These are phyloP conservation scores for Cyclanthera cordifolia DNA, from an alignment of 306 rosid genomes.

Conservation along the genomic window DNA sequence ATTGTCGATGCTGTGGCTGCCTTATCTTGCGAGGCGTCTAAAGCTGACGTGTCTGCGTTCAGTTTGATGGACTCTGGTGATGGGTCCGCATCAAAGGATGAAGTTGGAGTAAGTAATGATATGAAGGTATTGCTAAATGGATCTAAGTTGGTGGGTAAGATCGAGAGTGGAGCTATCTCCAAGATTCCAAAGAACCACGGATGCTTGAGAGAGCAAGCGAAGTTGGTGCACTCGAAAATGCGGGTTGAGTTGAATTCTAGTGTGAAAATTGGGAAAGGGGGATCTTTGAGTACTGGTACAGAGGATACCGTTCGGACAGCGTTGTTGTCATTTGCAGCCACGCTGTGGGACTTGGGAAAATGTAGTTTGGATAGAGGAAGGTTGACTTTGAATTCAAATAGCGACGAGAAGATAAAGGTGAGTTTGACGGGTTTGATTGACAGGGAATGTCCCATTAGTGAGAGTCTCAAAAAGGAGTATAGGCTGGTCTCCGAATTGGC, in stretches of 20 bases:
- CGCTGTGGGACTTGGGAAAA: conserved; percentile 41
- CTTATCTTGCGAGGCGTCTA: conserved; percentile 67
- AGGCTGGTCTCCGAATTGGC: conserved; percentile 30
- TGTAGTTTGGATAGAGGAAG: conserved; percentile 39
- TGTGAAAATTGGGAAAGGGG: conserved; percentile 20
- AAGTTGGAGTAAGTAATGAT: conserved; percentile 58
- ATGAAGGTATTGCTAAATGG: conserved; percentile 68
- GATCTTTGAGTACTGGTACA: conserved; percentile 16
- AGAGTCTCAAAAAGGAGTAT: conserved; percentile 28
- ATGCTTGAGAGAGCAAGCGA: conserved; percentile 40
- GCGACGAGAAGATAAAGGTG: conserved; percentile 15
- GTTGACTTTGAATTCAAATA: conserved; percentile 26
- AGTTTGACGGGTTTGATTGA: conserved; percentile 33
- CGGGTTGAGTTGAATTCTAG: conserved; percentile 58
- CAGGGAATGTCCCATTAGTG: conserved; percentile 34
- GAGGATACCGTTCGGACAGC: conserved; percentile 30
- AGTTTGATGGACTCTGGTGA: conserved; percentile 67
- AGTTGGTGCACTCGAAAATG: conserved; percentile 44
- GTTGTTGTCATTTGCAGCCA: conserved; percentile 35
- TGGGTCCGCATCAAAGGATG: conserved; percentile 53
- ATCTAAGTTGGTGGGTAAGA: conserved; percentile 69
- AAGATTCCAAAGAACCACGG: conserved; percentile 52
- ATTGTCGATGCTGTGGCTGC: conserved; percentile 52
- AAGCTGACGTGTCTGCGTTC: conserved; percentile 49
- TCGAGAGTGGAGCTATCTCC: conserved; percentile 20